Evolutionary conservation across 176 grass and related monocot species (phyloP), one percentile per base, ranked within the genome.

Genomic region (Cenchrus americanus): DNA sequence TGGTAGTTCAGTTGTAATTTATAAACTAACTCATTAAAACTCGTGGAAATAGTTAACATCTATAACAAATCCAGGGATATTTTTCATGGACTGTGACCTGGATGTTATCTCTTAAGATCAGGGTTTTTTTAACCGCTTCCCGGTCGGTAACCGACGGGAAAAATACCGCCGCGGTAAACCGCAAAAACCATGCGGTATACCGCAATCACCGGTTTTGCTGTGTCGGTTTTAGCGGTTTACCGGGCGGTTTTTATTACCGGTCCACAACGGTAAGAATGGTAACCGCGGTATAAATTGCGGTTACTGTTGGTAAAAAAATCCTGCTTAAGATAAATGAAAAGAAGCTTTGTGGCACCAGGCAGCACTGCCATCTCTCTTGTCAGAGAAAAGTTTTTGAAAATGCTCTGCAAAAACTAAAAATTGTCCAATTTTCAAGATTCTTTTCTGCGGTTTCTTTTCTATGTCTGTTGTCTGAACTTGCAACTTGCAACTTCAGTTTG

Each of bases 301-400:
- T n/a, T n/a, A n/a, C n/a, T n/a, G n/a, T n/a, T n/a, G n/a, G n/a
- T n/a, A n/a, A n/a, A n/a, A n/a, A n/a, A n/a, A n/a, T n/a, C n/a
- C n/a, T n/a, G n/a, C 89, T 62, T 66, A 91, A 27, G 27, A 27
- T 27, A 27, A 27, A 27, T 27, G 27, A 27, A 27, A 27, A 27
- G 27, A 27, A 27, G 27, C 27, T 27, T 27, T 27, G 27, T 27
- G 27, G 27, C 27, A 90, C 54, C 58, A 77, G 51, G 83, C 46
- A 86, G 30, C 72, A 84, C 32, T 54, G 26, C 73, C 14, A 85
- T 62, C 62, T 88, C 83, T 78, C 85, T 92, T 90, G 58, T 78
- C 79, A 48, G 87, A 84, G 78, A 64, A 70, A 94, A 90, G 70
- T 62, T 86, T 88, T 94, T 49, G 74, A 92, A 73, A 90, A 88